Evolutionary conservation across 441 rosid species (phyloP).

Genomic region (Adansonia madagascariensis): DNA sequence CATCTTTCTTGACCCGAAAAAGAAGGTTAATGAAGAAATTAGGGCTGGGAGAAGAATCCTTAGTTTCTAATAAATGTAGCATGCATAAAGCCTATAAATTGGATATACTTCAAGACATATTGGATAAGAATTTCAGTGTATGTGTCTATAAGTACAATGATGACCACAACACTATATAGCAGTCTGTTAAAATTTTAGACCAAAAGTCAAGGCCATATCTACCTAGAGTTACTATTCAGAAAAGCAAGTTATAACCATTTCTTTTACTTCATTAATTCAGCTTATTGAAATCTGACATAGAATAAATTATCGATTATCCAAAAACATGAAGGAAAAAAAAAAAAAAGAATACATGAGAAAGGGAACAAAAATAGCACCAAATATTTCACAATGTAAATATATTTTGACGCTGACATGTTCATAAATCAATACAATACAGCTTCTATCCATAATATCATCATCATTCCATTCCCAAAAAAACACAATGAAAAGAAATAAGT

Average conservation of each 20-base stretch:
- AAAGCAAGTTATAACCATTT: background rate
- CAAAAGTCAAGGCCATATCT: background rate
- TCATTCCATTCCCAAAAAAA: background rate
- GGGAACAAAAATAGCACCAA: background rate
- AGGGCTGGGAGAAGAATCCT: conserved; percentile 21
- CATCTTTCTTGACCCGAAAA: conserved; percentile 67
- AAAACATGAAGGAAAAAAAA: background rate
- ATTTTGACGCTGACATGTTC: background rate
- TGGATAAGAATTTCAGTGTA: background rate
- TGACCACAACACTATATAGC: background rate
- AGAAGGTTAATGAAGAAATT: conserved; percentile 1
- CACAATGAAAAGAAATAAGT: background rate
- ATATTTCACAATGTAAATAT: background rate
- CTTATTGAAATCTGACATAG: background rate
- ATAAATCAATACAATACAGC: background rate
- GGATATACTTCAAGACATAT: background rate
- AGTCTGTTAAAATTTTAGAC: conserved; percentile 1
- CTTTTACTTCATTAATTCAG: background rate
- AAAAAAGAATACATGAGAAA: background rate
- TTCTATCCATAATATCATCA: background rate
- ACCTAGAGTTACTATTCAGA: background rate
- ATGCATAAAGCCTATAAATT: conserved; percentile 21
- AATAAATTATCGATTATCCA: background rate
- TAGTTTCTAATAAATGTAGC: conserved; percentile 20
- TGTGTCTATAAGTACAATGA: background rate